Evolutionary conservation across 164 flowering plant genomes (phyloP).

Genomic region (Liquidambar formosana): DNA sequence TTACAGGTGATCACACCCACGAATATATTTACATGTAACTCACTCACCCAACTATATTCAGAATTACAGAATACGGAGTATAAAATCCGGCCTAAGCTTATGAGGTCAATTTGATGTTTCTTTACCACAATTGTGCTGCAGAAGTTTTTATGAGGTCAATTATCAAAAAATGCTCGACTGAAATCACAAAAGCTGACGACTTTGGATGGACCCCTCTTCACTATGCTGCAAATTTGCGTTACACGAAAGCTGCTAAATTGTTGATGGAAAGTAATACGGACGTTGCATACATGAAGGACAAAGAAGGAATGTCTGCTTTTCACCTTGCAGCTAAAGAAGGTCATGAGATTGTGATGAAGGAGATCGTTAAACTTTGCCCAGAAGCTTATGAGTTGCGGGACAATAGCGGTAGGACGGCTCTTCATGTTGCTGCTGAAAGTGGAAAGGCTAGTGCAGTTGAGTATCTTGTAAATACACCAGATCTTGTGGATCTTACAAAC

Average conservation of each 20-base stretch:
- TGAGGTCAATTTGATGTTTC: too few species aligned
- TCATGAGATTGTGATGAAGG: not conserved
- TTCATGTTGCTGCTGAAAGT: constrained; percentile 19
- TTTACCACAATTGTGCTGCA: too few species aligned
- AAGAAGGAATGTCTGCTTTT: constrained; percentile 15
- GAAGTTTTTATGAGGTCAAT: not conserved
- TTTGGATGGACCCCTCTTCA: constrained; percentile 24
- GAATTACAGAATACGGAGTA: too few species aligned
- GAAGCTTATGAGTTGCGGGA: constrained; percentile 7
- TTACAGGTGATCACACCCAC: too few species aligned
- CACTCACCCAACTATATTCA: too few species aligned
- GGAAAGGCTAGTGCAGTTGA: constrained; percentile 4
- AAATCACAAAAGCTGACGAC: constrained; percentile 7
- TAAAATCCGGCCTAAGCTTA: too few species aligned
- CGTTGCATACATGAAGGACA: constrained; percentile 12
- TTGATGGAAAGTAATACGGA: not conserved
- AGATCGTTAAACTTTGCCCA: constrained; percentile 3
- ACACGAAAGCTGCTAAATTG: not conserved
- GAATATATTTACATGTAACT: too few species aligned
- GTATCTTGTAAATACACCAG: not conserved
- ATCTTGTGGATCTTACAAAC: constrained; percentile 14
- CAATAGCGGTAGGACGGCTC: constrained; percentile 14
- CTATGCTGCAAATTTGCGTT: constrained; percentile 16
- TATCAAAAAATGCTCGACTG: not conserved
- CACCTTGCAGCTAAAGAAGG: constrained; percentile 21